phyloP scores from a whole-genome alignment of 2,329 filamentous ascomycete genomes.

The Phaeoacremonium minimum region DNA sequence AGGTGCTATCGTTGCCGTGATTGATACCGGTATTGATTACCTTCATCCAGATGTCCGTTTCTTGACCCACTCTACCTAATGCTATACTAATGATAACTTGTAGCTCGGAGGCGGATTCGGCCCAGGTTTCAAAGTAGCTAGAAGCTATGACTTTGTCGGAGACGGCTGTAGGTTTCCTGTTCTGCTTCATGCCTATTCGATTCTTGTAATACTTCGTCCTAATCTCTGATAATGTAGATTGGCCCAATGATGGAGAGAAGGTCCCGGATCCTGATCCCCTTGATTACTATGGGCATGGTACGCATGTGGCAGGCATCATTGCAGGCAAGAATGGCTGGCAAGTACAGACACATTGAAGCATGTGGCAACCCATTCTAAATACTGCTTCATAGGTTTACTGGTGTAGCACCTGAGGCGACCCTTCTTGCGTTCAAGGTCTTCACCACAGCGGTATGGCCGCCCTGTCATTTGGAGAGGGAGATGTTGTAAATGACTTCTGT shows the following conservation, averaged over 20 bases:
- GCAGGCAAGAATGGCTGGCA: conserved; percentile 14
- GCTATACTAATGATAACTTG: not conserved
- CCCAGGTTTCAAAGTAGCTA: conserved; percentile 14
- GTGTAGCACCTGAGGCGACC: conserved; percentile 18
- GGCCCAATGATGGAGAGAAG: conserved; percentile 1
- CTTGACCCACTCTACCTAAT: conserved; percentile 11
- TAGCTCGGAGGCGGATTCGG: conserved; percentile 18
- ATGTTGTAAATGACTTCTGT: too few species aligned
- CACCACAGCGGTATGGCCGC: too few species aligned
- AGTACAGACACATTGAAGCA: too few species aligned
- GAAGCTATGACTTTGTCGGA: conserved; percentile 17
- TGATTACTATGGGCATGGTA: conserved; percentile 16
- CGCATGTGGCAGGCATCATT: conserved; percentile 19
- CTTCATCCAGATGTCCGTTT: conserved; percentile 9
- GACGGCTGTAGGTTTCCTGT: conserved; percentile 10
- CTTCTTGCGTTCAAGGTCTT: conserved; percentile 18
- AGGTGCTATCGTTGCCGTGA: conserved; percentile 9
- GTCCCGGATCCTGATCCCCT: conserved; percentile 16
- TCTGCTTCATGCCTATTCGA: too few species aligned
- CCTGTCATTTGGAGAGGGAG: too few species aligned
- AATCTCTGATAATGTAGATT: too few species aligned
- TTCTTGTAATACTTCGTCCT: too few species aligned
- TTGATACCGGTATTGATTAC: conserved; percentile 12
- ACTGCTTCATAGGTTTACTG: conserved; percentile 12
- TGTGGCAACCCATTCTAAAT: too few species aligned